Conservation (phyloP, 192 early-diverging fungal species). For the Backusella westeae region DNA sequence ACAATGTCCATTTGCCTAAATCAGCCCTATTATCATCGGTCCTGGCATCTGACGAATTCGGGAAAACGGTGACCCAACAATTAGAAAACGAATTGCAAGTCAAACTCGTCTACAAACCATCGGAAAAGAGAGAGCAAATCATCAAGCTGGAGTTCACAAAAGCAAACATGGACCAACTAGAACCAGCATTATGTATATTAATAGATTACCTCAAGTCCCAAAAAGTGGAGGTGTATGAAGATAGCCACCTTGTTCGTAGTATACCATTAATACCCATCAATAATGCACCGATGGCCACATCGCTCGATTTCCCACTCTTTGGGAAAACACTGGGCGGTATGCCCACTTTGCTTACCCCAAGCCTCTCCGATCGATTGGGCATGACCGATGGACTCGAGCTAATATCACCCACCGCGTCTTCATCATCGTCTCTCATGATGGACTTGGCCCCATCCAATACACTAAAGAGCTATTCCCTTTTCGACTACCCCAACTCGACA, state of each 20-base stretch:
- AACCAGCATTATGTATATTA: slow-evolving; percentile 16
- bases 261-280: neutral
- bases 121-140: neutral
- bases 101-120: neutral
- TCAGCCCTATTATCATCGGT: slow-evolving; percentile 35
- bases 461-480: slow-evolving; percentile 19
- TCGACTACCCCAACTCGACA: slow-evolving; percentile 17
- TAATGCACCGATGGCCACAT: neutral
- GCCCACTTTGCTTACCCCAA: neutral
- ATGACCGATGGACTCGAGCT: neutral
- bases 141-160: slow-evolving; percentile 5
- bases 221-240: slow-evolving; percentile 16
- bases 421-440: slow-evolving; percentile 8
- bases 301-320: too few species aligned
- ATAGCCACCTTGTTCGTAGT: neutral
- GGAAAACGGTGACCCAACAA: slow-evolving; percentile 34
- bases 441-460: neutral
- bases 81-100: slow-evolving; percentile 48
- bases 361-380: neutral
- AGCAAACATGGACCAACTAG: slow-evolving; percentile 19
- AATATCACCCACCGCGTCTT: neutral
- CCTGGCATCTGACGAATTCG: slow-evolving; percentile 51
- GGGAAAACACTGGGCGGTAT: neutral
- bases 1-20: slow-evolving; percentile 47
- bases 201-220: slow-evolving; percentile 11